Evolutionary conservation across 495 filamentous ascomycete species (phyloP).

Genomic region (Diplogelasinospora grovesii): DNA sequence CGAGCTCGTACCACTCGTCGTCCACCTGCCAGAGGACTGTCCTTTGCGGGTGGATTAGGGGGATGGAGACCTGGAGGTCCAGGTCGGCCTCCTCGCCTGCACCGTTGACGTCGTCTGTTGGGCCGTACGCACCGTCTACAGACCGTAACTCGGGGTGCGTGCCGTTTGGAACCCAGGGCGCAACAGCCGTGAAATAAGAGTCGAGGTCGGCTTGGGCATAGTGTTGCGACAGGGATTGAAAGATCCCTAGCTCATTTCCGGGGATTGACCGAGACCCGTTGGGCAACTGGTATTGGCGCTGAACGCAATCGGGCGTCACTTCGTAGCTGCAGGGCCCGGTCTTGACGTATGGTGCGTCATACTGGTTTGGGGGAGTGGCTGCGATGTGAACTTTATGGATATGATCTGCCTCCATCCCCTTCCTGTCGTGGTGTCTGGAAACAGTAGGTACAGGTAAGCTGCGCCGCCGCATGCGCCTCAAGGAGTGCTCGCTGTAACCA

Average conservation of each 20-base stretch:
- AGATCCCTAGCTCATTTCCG: conserved; percentile 31
- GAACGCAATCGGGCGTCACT: conserved; percentile 26
- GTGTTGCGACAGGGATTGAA: conserved; percentile 26
- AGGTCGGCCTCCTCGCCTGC: conserved; percentile 28
- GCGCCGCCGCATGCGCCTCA: conserved; percentile 8
- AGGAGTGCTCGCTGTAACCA: conserved; percentile 7
- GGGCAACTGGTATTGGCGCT: conserved; percentile 29
- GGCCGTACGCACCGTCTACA: conserved; percentile 33
- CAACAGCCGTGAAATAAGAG: conserved; percentile 50
- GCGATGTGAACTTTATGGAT: no score
- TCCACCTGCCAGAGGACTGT: conserved; percentile 54
- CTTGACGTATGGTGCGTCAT: no score
- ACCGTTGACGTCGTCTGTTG: conserved; percentile 20
- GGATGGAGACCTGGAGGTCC: conserved; percentile 31
- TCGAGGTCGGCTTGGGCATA: conserved; percentile 51
- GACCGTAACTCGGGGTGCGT: conserved; percentile 30
- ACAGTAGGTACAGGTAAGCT: no score
- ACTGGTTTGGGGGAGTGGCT: no score
- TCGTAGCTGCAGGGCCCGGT: conserved; percentile 20
- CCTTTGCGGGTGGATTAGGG: conserved; percentile 52
- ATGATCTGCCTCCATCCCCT: no score
- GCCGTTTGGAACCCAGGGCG: conserved; percentile 28
- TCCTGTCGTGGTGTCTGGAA: no score
- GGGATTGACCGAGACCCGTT: conserved; percentile 18
- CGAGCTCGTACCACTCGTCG: conserved; percentile 40